Conservation (phyloP, 129 eudicot genomes). For the carrot (Daucus carota) region DNA sequence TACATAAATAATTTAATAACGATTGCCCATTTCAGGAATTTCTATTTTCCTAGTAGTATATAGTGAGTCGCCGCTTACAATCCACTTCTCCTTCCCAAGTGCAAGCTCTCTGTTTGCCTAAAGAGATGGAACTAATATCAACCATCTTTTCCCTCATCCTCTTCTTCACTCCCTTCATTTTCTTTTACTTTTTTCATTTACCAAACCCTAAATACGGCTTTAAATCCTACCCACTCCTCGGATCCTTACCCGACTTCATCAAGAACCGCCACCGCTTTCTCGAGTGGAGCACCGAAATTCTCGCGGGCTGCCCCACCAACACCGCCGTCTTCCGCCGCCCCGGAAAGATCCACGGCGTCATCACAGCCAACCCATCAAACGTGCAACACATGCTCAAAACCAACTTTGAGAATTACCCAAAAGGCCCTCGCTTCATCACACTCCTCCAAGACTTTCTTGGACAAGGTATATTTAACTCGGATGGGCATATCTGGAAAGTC, state of each 20-base stretch:
- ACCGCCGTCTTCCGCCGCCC: constrained; percentile 67
- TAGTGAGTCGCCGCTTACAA: no score
- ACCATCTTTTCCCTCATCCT: constrained; percentile 7
- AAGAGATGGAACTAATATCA: not conserved
- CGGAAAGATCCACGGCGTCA: constrained; percentile 51
- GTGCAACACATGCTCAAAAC: constrained; percentile 72
- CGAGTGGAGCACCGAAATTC: constrained; percentile 71
- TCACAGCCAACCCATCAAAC: constrained; percentile 62
- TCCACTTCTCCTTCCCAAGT: no score
- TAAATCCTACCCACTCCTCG: constrained; percentile 53
- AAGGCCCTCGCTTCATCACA: constrained; percentile 54
- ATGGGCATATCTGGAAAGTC: constrained; percentile 55
- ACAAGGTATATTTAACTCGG: constrained; percentile 68
- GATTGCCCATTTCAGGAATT: no score
- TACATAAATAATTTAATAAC: no score
- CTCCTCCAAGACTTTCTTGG: constrained; percentile 75
- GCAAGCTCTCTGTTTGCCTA: not conserved
- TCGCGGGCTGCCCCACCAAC: constrained; percentile 51
- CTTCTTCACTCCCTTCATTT: constrained; percentile 10
- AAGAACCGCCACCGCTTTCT: constrained; percentile 76
- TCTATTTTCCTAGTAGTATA: no score
- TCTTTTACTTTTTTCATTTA: constrained; percentile 13
- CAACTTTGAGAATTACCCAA: constrained; percentile 72
- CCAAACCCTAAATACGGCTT: constrained; percentile 33
- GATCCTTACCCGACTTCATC: constrained; percentile 62